These are phyloP conservation scores for Stephanodiscus triporus DNA, from an alignment of 108 stramenopile genomes.

Conservation along the genomic window DNA sequence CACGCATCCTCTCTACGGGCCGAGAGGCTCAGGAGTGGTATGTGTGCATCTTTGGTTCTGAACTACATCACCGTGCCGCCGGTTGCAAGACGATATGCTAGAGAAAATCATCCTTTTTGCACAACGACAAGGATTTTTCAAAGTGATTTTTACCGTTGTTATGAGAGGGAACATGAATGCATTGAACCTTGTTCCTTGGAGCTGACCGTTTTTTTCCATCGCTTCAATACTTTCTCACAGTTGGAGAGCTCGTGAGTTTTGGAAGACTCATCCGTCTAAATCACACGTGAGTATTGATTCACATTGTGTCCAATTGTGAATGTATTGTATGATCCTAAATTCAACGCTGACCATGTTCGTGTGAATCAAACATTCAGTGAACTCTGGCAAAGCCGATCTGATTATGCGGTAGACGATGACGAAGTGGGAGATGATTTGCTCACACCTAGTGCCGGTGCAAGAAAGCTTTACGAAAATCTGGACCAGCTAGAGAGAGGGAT, in stretches of 20 bases:
- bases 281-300: slow-evolving; percentile 56
- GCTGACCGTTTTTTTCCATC: background rate
- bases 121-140: slow-evolving; percentile 4
- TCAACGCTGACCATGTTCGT: background rate
- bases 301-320: background rate
- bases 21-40: slow-evolving; percentile 2
- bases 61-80: slow-evolving; percentile 4
- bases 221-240: background rate
- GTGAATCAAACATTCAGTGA: slow-evolving; percentile 17
- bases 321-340: background rate
- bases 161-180: background rate
- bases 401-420: slow-evolving; percentile 59
- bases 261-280: slow-evolving; percentile 75
- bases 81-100: slow-evolving; percentile 15
- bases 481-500: slow-evolving; percentile 28
- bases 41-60: background rate
- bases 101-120: slow-evolving; percentile 5
- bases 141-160: slow-evolving; percentile 5
- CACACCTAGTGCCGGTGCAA: slow-evolving; percentile 66
- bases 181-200: background rate
- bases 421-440: slow-evolving; percentile 69
- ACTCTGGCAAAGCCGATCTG: slow-evolving; percentile 69
- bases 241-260: slow-evolving; percentile 70
- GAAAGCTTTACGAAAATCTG: slow-evolving; percentile 59
- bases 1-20: background rate